A percentile compares a stretch with the other conserved stretches of the same genome.
Conservation (phyloP, 1,139 yeast genomes). For the Zhuliangozyma parablackwelliae region DNA sequence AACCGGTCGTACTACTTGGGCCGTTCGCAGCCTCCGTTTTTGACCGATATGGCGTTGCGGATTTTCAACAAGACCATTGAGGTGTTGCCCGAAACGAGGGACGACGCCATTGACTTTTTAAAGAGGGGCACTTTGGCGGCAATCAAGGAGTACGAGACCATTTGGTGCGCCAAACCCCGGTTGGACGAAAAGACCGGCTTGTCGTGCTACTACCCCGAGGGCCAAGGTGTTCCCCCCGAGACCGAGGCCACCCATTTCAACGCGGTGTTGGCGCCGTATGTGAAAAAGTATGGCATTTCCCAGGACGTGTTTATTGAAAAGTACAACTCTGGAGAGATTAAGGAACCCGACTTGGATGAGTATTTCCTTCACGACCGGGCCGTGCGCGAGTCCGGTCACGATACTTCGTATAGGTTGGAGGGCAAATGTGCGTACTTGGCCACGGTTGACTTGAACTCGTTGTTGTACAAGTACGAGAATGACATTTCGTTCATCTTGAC, state of each 20-base stretch:
- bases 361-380: constrained; percentile 93
- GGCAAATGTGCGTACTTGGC: constrained; percentile 88
- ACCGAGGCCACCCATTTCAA: constrained; percentile 89
- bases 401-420: constrained; percentile 85
- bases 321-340: constrained; percentile 63
- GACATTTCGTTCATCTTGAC: constrained; percentile 73
- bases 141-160: constrained; percentile 75
- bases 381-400: constrained; percentile 95
- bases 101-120: constrained; percentile 54
- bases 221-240: constrained; percentile 92
- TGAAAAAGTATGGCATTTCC: constrained; percentile 55
- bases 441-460: constrained; percentile 82
- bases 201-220: constrained; percentile 88
- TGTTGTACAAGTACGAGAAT: constrained; percentile 83
- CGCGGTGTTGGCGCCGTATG: constrained; percentile 65
- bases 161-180: constrained; percentile 79
- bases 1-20: constrained; percentile 88
- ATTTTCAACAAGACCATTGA: constrained; percentile 59
- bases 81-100: constrained; percentile 28
- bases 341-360: constrained; percentile 78
- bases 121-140: constrained; percentile 69
- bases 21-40: constrained; percentile 96
- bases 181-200: constrained; percentile 72
- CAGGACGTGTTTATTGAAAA: constrained; percentile 66
- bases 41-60: constrained; percentile 85